phyloP scores from a whole-genome alignment of 2,329 filamentous ascomycete species.

The Thelonectria blattea region DNA sequence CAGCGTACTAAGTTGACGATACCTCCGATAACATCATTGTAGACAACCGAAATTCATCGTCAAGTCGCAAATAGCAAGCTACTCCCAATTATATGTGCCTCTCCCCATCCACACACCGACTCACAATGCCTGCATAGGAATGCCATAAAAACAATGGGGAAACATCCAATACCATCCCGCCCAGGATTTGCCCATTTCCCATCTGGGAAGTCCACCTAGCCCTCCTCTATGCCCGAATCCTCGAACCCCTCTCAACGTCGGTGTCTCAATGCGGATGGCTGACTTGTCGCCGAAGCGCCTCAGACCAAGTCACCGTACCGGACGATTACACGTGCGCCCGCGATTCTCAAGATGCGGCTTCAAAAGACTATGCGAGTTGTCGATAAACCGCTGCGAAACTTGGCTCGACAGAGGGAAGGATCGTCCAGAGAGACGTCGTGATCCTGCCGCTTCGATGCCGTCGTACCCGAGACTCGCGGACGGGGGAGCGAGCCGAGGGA shows the following conservation, averaged over 20 bases:
- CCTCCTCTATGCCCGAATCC: background rate
- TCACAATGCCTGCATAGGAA: no score
- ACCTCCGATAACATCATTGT: no score
- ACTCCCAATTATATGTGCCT: no score
- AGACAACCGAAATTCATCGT: no score
- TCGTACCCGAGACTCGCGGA: background rate
- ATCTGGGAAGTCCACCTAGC: background rate
- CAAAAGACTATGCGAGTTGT: background rate
- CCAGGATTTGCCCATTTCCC: background rate
- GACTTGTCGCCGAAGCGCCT: background rate
- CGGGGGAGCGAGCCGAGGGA: background rate
- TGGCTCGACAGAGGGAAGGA: background rate
- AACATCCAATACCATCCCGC: background rate
- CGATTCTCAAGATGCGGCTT: background rate
- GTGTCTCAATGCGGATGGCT: slow-evolving; percentile 1
- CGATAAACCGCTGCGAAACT: background rate
- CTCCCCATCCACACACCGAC: no score
- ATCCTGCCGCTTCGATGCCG: slow-evolving; percentile 2
- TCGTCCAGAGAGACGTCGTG: background rate
- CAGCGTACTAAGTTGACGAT: no score
- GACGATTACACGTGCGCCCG: background rate
- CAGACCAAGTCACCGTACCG: background rate
- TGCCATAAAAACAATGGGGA: background rate
- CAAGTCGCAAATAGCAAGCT: no score
- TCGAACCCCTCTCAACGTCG: background rate